Evolutionary conservation across 164 flowering plant species (phyloP).

Genomic region (Paratinospora sagittata): DNA sequence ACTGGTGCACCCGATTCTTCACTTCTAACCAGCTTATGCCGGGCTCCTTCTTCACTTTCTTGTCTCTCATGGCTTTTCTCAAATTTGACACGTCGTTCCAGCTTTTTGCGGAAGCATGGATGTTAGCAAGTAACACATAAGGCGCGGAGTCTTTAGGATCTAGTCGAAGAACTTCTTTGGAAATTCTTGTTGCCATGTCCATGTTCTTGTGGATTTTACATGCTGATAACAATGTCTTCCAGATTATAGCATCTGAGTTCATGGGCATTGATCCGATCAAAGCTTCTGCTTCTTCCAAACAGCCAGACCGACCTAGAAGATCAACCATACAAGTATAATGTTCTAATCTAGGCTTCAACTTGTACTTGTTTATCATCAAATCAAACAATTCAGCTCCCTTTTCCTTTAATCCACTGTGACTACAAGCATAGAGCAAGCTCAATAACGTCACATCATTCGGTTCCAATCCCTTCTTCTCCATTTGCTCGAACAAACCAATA

Average conservation of each 20-base stretch:
- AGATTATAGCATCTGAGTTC: slow-evolving; percentile 50
- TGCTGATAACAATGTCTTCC: slow-evolving; percentile 76
- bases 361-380: slow-evolving; percentile 44
- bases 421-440: slow-evolving; percentile 66
- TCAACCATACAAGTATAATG: slow-evolving; percentile 76
- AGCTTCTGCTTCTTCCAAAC: slow-evolving; percentile 59
- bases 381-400: slow-evolving; percentile 43
- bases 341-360: slow-evolving; percentile 44
- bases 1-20: slow-evolving; percentile 57
- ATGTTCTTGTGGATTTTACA: slow-evolving; percentile 61
- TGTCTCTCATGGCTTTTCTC: slow-evolving; percentile 55
- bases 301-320: slow-evolving; percentile 65
- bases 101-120: slow-evolving; percentile 48
- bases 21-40: slow-evolving; percentile 78
- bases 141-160: slow-evolving; percentile 62
- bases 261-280: slow-evolving; percentile 60
- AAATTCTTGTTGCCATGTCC: slow-evolving; percentile 55
- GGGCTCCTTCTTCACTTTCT: slow-evolving; percentile 65
- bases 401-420: slow-evolving; percentile 67
- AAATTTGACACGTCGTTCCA: slow-evolving; percentile 58
- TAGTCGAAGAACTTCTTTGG: slow-evolving; percentile 40
- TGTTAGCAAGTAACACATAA: slow-evolving; percentile 58
- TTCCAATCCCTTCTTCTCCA: slow-evolving; percentile 45
- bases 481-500: slow-evolving; percentile 37
- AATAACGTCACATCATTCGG: slow-evolving; percentile 65